Conservation (phyloP, 805 yeast species). For the Kregervanrija pseudodelftensis region DNA sequence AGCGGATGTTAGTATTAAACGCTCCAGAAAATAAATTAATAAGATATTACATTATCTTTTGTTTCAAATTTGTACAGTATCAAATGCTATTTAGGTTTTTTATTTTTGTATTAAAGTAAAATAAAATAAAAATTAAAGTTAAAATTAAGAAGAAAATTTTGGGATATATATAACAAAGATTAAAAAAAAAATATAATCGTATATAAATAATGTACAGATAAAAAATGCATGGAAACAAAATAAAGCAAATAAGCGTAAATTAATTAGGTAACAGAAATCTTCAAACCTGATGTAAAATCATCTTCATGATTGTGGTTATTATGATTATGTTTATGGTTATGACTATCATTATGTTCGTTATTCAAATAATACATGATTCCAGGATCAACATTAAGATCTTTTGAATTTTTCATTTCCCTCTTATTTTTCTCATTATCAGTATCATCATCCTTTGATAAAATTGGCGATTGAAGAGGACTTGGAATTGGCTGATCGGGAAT, state of each 20-base stretch:
- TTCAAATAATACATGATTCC: background rate
- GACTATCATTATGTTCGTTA: background rate
- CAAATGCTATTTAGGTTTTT: too few relatives aligned
- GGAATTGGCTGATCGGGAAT: conserved; percentile 8
- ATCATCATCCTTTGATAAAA: too few relatives aligned
- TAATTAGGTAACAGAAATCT: background rate
- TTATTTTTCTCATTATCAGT: background rate
- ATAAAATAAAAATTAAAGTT: too few relatives aligned
- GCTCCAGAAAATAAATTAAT: conserved; percentile 5
- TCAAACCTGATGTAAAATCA: background rate
- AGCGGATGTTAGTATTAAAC: conserved; percentile 4
- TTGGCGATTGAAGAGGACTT: too few relatives aligned
- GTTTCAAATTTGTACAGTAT: too few relatives aligned
- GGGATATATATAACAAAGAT: background rate
- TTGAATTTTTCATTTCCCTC: background rate
- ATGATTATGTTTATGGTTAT: background rate
- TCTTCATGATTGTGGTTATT: background rate
- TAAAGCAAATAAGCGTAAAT: background rate
- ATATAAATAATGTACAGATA: too few relatives aligned
- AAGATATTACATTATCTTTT: too few relatives aligned
- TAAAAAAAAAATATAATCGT: background rate
- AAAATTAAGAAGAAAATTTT: too few relatives aligned
- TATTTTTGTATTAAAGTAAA: too few relatives aligned
- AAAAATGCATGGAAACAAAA: background rate
- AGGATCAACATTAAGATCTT: background rate